A percentile compares a stretch with the other conserved stretches of the same genome.
These are phyloP conservation scores for Kalaharituber pfeilii DNA, from an alignment of 2,329 filamentous ascomycete genomes.

Conservation along the genomic window DNA sequence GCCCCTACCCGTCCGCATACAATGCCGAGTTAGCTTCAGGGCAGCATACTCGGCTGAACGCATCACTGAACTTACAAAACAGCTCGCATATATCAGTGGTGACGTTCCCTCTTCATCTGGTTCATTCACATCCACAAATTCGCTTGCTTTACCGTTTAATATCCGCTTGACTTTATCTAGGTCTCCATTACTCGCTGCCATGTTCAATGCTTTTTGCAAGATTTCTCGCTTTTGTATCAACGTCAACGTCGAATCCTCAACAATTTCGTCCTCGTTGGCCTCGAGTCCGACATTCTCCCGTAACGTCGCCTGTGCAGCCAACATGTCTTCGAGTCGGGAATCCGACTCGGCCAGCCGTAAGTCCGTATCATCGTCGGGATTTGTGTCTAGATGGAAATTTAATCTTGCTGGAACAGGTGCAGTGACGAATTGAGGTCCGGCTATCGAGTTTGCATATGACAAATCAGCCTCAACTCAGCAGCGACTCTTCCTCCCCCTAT, in stretches of 20 bases:
- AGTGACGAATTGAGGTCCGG: conserved; percentile 88
- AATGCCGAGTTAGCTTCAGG: not conserved
- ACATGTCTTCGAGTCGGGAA: conserved; percentile 80
- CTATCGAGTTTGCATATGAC: conserved; percentile 32
- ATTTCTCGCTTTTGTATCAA: conserved; percentile 61
- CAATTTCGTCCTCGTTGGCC: conserved; percentile 64
- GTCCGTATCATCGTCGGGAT: conserved; percentile 42
- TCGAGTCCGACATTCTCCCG: conserved; percentile 36
- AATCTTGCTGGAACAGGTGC: conserved; percentile 71
- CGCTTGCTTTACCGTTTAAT: conserved; percentile 52
- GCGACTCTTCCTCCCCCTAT: not conserved
- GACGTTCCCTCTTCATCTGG: conserved; percentile 88
- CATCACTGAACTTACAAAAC: conserved; percentile 50
- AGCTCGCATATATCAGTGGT: conserved; percentile 94
- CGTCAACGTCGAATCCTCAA: conserved; percentile 54
- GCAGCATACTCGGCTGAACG: not conserved
- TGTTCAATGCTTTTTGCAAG: conserved; percentile 74
- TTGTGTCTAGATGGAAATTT: conserved; percentile 22
- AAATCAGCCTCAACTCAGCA: not conserved
- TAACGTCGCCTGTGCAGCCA: conserved; percentile 81
- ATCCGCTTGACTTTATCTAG: conserved; percentile 62
- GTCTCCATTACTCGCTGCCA: conserved; percentile 94
- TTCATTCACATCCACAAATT: conserved; percentile 68
- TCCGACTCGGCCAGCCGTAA: conserved; percentile 55
- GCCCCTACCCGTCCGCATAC: conserved; percentile 41